Percentiles rank a stretch among this genome's conserved stretches.
phyloP scores from a whole-genome alignment of 805 yeast genomes.

The Yamadazyma olivae region DNA sequence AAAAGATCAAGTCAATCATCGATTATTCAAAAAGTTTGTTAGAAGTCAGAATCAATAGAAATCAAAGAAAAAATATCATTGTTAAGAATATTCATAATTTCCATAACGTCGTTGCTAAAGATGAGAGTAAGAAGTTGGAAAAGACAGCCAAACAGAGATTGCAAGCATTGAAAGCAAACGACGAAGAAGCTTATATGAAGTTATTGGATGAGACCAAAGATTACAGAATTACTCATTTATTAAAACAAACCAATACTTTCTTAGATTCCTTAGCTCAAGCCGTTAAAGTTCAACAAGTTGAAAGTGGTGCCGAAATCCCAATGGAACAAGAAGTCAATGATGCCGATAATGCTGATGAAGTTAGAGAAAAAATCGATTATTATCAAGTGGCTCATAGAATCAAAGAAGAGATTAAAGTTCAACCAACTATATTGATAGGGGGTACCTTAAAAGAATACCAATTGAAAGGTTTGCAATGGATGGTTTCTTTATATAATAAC shows the following conservation, averaged over 20 bases:
- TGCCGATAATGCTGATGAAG: conserved; percentile 46
- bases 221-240: conserved; percentile 79
- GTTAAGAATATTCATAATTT: conserved; percentile 39
- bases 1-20: conserved; percentile 38
- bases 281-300: conserved; percentile 71
- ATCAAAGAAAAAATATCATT: conserved; percentile 24
- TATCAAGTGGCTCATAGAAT: conserved; percentile 79
- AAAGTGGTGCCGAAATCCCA: conserved; percentile 32
- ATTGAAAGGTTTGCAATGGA: conserved; percentile 63
- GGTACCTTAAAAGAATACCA: conserved; percentile 79
- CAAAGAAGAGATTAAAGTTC: conserved; percentile 62
- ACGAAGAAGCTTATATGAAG: conserved; percentile 84
- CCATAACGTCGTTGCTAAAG: conserved; percentile 64
- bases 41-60: conserved; percentile 18
- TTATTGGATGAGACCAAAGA: conserved; percentile 84
- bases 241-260: conserved; percentile 75
- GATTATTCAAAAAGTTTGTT: conserved; percentile 24
- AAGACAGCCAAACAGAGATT: conserved; percentile 84
- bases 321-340: conserved; percentile 14
- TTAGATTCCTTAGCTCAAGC: conserved; percentile 77
- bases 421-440: conserved; percentile 70
- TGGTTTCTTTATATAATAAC: conserved; percentile 61
- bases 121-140: conserved; percentile 71
- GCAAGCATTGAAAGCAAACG: conserved; percentile 82
- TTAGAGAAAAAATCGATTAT: conserved; percentile 68